These are phyloP conservation scores for Diospyros lotus DNA, from an alignment of 148 eudicot genomes.

Conservation along the genomic window DNA sequence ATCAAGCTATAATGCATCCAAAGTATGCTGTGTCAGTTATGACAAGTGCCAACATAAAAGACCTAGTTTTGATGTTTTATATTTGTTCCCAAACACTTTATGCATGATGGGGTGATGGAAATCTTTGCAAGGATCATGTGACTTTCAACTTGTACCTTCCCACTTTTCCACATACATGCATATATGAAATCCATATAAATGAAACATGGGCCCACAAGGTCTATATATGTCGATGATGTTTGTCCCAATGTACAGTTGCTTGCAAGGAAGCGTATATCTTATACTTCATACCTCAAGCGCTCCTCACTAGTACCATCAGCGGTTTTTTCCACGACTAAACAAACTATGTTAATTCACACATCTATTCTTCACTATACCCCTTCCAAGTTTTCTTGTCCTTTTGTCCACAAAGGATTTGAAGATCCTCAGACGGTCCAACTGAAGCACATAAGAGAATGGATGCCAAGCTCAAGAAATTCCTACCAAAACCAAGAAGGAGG, in stretches of 20 bases:
- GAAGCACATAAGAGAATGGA: not conserved
- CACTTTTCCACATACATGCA: no score
- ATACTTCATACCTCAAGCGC: no score
- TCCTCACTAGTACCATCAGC: not conserved
- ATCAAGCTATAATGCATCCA: slow-evolving; percentile 1
- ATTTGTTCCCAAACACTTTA: no score
- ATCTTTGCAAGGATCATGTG: no score
- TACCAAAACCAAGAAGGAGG: not conserved
- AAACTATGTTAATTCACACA: not conserved
- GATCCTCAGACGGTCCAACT: not conserved
- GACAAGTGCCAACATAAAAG: slow-evolving; percentile 3
- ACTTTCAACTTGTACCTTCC: no score
- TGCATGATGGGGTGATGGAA: no score
- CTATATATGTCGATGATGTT: not conserved
- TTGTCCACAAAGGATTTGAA: not conserved
- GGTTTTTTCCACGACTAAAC: not conserved
- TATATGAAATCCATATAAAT: not conserved
- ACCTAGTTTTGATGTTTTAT: not conserved
- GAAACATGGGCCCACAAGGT: not conserved
- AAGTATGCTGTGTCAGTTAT: not conserved
- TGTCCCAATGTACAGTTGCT: no score
- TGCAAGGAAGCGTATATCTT: not conserved
- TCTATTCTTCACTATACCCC: not conserved
- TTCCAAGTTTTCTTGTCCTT: not conserved
- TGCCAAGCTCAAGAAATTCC: not conserved